Evolutionary conservation across 2,329 filamentous ascomycete genomes (phyloP), one percentile per base, ranked within the genome.

Genomic region (Arthroderma sp.): DNA sequence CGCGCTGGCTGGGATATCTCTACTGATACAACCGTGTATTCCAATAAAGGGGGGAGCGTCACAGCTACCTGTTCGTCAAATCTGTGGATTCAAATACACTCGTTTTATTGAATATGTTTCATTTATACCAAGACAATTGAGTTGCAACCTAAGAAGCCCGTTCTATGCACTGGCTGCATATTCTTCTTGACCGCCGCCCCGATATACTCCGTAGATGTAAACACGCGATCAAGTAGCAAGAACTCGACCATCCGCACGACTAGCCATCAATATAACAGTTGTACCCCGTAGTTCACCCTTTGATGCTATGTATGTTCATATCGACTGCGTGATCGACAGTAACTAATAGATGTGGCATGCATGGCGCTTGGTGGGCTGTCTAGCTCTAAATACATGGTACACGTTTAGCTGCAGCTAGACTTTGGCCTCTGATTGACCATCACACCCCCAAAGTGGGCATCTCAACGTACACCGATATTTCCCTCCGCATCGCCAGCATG

Each of bases 401-500:
- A 54, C 51, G 33, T 39, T 54, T 54, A 54, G 51, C 51, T 54
- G 51, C 37, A 39, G 51, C 31, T 38, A 38, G 31, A 39, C 51
- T 23, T 39, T 38, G 51, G 33, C n/a, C 33, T 37, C 17, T 54
- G 51, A 54, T 54, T 39, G 37, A 39, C 51, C 33, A 37, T 54
- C 31, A 11, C 33, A 38, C 33, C 33, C 25, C 28, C 54, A 33
- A 49, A 51, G 55, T 56, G 55, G 55, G 33, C 55, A 15, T 56
- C 17, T 33, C n/a, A 25, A 55, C 55, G 28, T 43, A 37, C 55
- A 56, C 55, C 55, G 55, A 56, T 52, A 56, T 56, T 56, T 38
- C 51, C 15, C 51, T 23, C 51, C 19, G 37, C 51, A 54, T 58
- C 47, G 57, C 54, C 49, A 54, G 35, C 17, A 59, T 59, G 57